Conservation (phyloP, 768 basidiomycete species). For the Megacollybia marginata region DNA sequence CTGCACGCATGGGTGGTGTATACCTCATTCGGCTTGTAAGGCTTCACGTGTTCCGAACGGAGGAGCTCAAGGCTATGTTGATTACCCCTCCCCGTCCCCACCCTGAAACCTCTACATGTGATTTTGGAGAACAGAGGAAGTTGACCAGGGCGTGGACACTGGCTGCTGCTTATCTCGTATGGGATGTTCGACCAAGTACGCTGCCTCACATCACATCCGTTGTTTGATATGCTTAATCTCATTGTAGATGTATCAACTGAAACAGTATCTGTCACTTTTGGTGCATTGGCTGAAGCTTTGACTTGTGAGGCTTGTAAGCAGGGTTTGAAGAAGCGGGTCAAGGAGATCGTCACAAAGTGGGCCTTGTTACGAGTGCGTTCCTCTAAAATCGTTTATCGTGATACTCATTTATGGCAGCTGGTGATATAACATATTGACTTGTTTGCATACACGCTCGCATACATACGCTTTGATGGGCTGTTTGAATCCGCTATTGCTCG, state of each 20-base stretch:
- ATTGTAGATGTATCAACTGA: constrained; percentile 61
- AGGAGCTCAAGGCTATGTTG: constrained; percentile 68
- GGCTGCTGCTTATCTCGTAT: constrained; percentile 75
- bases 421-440: too few relatives aligned
- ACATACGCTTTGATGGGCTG: too few relatives aligned
- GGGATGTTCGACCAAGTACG: constrained; percentile 77
- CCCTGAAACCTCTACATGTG: constrained; percentile 57
- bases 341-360: constrained; percentile 67
- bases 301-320: constrained; percentile 64
- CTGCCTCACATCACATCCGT: too few relatives aligned
- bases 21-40: constrained; percentile 81
- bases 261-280: constrained; percentile 64
- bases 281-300: constrained; percentile 62
- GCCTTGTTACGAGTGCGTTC: constrained; percentile 27
- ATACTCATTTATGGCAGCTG: too few relatives aligned
- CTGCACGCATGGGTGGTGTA: constrained; percentile 59
- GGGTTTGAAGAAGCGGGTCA: constrained; percentile 58
- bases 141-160: constrained; percentile 77
- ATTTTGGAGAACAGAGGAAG: constrained; percentile 72
- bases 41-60: constrained; percentile 74
- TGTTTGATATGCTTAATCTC: too few relatives aligned
- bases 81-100: constrained; percentile 66
- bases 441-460: too few relatives aligned
- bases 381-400: too few relatives aligned
- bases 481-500: too few relatives aligned